A percentile compares a stretch with the other conserved stretches of the same genome.
phyloP scores from a whole-genome alignment of 768 basidiomycete genomes.

The Sarcodon sp. region DNA sequence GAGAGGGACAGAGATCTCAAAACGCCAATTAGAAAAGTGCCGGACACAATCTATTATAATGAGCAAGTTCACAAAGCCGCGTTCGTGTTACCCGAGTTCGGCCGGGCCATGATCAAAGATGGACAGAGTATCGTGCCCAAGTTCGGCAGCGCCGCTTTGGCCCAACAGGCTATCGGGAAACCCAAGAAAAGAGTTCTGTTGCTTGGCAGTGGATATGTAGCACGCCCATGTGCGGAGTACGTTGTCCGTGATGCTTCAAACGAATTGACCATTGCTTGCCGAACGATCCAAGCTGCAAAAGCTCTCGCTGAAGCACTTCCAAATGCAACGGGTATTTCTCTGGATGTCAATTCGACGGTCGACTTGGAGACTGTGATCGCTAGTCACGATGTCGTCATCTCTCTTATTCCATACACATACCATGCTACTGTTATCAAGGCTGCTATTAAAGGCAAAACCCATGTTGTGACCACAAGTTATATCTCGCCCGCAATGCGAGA shows the following conservation, averaged over 20 bases:
- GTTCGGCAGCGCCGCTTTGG: slow-evolving; percentile 55
- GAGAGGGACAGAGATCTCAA: slow-evolving; percentile 55
- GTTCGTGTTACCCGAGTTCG: slow-evolving; percentile 92
- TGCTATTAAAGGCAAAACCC: slow-evolving; percentile 75
- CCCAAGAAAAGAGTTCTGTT: slow-evolving; percentile 68
- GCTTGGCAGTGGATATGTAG: slow-evolving; percentile 92
- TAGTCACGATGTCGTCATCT: slow-evolving; percentile 86
- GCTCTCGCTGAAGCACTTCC: slow-evolving; percentile 57
- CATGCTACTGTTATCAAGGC: slow-evolving; percentile 87
- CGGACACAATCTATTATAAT: slow-evolving; percentile 77
- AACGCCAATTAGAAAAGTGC: slow-evolving; percentile 60
- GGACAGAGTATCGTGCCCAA: slow-evolving; percentile 57
- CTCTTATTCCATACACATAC: slow-evolving; percentile 90
- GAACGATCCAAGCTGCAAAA: slow-evolving; percentile 69
- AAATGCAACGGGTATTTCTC: slow-evolving; percentile 57
- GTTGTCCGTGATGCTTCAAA: slow-evolving; percentile 73
- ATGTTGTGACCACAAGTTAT: slow-evolving; percentile 95
- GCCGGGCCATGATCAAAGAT: slow-evolving; percentile 59
- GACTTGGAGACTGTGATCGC: slow-evolving; percentile 76
- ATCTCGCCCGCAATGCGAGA: slow-evolving; percentile 85
- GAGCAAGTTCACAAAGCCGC: slow-evolving; percentile 65
- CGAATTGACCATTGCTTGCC: slow-evolving; percentile 79
- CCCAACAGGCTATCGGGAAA: slow-evolving; percentile 26
- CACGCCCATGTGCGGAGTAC: slow-evolving; percentile 93
- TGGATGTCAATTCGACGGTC: slow-evolving; percentile 60